phyloP scores from a whole-genome alignment of 1,284 basidiomycete species.

The Gomphus bonarii region DNA sequence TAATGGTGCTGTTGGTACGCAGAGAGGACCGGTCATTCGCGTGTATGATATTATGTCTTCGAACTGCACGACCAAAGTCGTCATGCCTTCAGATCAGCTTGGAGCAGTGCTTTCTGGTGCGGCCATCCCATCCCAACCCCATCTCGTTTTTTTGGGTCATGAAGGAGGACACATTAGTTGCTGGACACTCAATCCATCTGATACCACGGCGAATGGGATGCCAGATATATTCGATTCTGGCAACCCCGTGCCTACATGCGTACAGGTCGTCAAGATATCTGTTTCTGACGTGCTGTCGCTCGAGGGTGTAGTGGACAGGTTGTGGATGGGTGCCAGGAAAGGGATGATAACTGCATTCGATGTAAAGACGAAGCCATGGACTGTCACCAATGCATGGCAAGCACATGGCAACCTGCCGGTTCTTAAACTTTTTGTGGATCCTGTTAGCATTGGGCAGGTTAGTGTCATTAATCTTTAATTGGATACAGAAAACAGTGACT shows the following conservation, averaged over 20 bases:
- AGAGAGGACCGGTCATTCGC: slow-evolving; percentile 60
- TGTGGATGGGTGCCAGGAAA: slow-evolving; percentile 82
- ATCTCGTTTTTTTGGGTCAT: slow-evolving; percentile 79
- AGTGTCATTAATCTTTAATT: not conserved
- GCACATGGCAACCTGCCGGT: slow-evolving; percentile 80
- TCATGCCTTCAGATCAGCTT: slow-evolving; percentile 50
- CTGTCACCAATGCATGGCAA: slow-evolving; percentile 82
- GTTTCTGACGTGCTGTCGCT: slow-evolving; percentile 71
- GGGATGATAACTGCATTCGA: slow-evolving; percentile 84
- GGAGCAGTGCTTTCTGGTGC: slow-evolving; percentile 80
- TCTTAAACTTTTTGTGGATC: slow-evolving; percentile 61
- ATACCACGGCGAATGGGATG: slow-evolving; percentile 18
- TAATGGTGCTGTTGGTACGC: slow-evolving; percentile 22
- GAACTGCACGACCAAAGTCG: slow-evolving; percentile 35
- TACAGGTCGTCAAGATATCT: slow-evolving; percentile 67
- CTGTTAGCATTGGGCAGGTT: slow-evolving; percentile 51
- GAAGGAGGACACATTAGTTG: slow-evolving; percentile 83
- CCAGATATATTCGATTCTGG: slow-evolving; percentile 22
- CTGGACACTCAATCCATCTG: slow-evolving; percentile 39
- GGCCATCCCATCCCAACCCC: slow-evolving; percentile 58
- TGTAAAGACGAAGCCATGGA: slow-evolving; percentile 58
- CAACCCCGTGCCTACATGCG: slow-evolving; percentile 46
- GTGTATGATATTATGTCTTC: slow-evolving; percentile 65
- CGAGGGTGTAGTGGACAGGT: slow-evolving; percentile 66
- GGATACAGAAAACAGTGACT: not conserved